Evolutionary conservation across 805 yeast genomes (phyloP), one percentile per base, ranked within the genome.

Genomic region (Hyphopichia homilentoma): DNA sequence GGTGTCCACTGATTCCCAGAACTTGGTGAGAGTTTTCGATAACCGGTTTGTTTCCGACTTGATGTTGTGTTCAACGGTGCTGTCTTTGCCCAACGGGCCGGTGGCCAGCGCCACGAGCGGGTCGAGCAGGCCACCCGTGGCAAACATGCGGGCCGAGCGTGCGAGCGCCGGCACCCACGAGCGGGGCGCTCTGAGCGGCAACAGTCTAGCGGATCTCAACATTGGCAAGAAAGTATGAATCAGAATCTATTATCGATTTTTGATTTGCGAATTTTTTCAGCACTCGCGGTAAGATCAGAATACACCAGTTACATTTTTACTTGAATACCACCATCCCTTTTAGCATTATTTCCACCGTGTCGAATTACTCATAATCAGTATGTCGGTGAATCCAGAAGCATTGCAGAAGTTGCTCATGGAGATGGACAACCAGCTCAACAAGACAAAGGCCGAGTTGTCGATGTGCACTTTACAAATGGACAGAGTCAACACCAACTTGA

Each of bases 1-100:
- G n/a, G 75, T 57, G 18, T 62, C 66, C 4, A 84, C 93, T 29
- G 77, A 73, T 35, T 84, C 84, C 96, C 96, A 88, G 56, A 88
- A 87, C 54, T 77, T 80, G 29, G 75, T 65, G 34, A 81, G 59
- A 0, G 93, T 81, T 50, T 79, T 81, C 25, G 82, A 74, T 25
- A 82, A 59, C 46, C 84, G 67, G 52, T 83, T 84, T 3, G 93
- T 75, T 43, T 83, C 87, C 0, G 84, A 61, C 32, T 54, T 51
- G 16, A 61, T 43, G 42, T 78, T 81, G 35, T 68, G 63, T 45
- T 81, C 86, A 2, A 71, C 42, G 1, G 77, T 59, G 17, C 40
- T 43, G 32, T 54, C 61, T 18, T 25, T 26, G 8, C 57, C 60
- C 24, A 56, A 40, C 1, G 52, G 43, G 16, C 29, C 25, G 7